These are phyloP conservation scores for Didymella segeticola DNA, from an alignment of 2,329 filamentous ascomycete species.

Conservation along the genomic window DNA sequence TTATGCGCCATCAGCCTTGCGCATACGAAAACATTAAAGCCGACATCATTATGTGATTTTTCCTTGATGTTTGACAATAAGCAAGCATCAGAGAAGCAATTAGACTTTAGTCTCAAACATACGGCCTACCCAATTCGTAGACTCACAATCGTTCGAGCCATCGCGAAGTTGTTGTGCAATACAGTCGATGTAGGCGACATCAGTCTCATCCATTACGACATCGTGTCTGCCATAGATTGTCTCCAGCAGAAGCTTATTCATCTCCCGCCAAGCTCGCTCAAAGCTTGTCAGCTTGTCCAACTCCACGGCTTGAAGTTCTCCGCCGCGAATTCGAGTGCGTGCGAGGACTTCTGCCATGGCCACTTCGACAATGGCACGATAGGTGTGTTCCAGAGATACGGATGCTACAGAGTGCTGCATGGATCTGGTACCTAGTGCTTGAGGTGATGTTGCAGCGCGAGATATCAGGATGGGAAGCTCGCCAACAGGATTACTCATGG, in stretches of 20 bases:
- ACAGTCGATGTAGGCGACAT: constrained; percentile 24
- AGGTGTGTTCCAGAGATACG: constrained; percentile 5
- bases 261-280: constrained; percentile 28
- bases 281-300: constrained; percentile 10
- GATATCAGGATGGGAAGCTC: constrained; percentile 15
- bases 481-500: constrained; percentile 13
- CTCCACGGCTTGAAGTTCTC: constrained; percentile 10
- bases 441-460: constrained; percentile 2
- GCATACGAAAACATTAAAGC: no score
- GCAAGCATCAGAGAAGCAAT: neutral
- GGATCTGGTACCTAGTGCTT: neutral
- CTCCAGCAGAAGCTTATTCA: constrained; percentile 21
- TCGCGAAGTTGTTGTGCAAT: constrained; percentile 17
- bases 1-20: no score
- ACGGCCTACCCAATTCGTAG: constrained; percentile 1
- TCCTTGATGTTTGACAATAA: neutral
- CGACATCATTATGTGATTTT: no score
- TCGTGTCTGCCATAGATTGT: constrained; percentile 27
- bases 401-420: neutral
- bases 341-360: constrained; percentile 16
- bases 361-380: constrained; percentile 16
- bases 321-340: constrained; percentile 20
- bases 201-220: constrained; percentile 11
- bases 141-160: neutral
- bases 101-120: neutral